These are phyloP conservation scores for Podila clonocystis DNA, from an alignment of 192 early-diverging fungal species.

Conservation along the genomic window DNA sequence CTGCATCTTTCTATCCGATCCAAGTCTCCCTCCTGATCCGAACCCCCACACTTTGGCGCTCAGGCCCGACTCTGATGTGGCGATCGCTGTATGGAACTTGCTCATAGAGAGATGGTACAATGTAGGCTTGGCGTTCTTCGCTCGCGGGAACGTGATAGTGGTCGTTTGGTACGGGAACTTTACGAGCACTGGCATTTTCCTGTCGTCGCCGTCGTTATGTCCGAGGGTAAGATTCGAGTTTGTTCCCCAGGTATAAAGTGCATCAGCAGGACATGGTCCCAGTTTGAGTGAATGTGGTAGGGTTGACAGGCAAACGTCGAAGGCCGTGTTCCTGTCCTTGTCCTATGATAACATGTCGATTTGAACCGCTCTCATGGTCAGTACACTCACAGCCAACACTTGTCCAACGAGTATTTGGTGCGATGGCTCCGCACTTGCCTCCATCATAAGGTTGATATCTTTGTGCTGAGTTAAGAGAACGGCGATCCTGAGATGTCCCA, in stretches of 20 bases:
- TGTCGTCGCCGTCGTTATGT: conserved; percentile 71
- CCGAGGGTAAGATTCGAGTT: conserved; percentile 78
- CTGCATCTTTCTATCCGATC: conserved; percentile 71
- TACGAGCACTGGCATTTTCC: conserved; percentile 71
- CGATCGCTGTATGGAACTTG: conserved; percentile 74
- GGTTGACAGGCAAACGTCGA: conserved; percentile 51
- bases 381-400: neutral
- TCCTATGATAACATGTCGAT: conserved; percentile 46
- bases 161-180: conserved; percentile 46
- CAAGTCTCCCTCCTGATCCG: conserved; percentile 75
- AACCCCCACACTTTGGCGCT: conserved; percentile 69
- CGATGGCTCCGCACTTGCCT: conserved; percentile 39
- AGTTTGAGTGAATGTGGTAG: conserved; percentile 31
- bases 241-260: conserved; percentile 79
- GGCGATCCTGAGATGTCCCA: conserved; percentile 67
- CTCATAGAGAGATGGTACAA: conserved; percentile 60
- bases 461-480: conserved; percentile 55
- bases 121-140: conserved; percentile 21
- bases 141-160: conserved; percentile 41
- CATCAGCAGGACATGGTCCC: conserved; percentile 30
- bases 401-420: neutral
- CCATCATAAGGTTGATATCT: conserved; percentile 60
- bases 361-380: conserved; percentile 10
- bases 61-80: conserved; percentile 58
- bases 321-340: conserved; percentile 56